Conservation (phyloP, 495 filamentous ascomycete genomes). For the Aspergillus diversus region DNA sequence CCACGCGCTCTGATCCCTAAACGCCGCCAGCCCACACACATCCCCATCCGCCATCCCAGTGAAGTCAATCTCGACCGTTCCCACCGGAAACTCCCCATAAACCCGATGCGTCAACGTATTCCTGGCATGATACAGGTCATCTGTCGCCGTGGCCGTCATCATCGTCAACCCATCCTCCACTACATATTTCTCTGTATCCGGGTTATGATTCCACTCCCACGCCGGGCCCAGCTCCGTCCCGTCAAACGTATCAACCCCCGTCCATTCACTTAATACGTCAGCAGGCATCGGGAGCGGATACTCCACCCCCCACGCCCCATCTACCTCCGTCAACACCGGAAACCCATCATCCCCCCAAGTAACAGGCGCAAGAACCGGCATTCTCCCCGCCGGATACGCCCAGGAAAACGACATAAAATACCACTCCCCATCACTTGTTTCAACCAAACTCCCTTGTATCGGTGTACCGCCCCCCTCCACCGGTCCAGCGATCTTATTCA, state of each 20-base stretch:
- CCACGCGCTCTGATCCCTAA: slow-evolving; percentile 55
- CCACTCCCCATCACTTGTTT: neutral
- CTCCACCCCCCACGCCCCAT: neutral
- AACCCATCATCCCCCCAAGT: neutral
- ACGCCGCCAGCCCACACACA: slow-evolving; percentile 50
- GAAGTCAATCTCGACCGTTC: slow-evolving; percentile 50
- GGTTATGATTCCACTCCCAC: slow-evolving; percentile 70
- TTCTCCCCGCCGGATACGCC: neutral
- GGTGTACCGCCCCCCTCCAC: neutral
- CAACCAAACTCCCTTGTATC: neutral
- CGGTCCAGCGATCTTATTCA: neutral
- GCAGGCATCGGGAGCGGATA: neutral
- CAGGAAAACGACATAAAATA: neutral
- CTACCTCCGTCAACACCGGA: neutral
- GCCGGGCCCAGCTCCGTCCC: slow-evolving; percentile 38
- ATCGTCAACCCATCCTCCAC: slow-evolving; percentile 43
- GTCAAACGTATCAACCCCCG: neutral
- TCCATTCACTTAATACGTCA: neutral
- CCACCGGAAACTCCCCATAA: slow-evolving; percentile 47
- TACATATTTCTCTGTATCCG: slow-evolving; percentile 41
- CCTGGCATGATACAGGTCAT: slow-evolving; percentile 54
- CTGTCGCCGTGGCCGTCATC: slow-evolving; percentile 52
- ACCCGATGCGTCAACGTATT: slow-evolving; percentile 61
- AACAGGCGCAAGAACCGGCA: neutral
- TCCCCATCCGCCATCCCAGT: slow-evolving; percentile 55